phyloP scores from a whole-genome alignment of 768 basidiomycete species.

The Tricholoma sp. region DNA sequence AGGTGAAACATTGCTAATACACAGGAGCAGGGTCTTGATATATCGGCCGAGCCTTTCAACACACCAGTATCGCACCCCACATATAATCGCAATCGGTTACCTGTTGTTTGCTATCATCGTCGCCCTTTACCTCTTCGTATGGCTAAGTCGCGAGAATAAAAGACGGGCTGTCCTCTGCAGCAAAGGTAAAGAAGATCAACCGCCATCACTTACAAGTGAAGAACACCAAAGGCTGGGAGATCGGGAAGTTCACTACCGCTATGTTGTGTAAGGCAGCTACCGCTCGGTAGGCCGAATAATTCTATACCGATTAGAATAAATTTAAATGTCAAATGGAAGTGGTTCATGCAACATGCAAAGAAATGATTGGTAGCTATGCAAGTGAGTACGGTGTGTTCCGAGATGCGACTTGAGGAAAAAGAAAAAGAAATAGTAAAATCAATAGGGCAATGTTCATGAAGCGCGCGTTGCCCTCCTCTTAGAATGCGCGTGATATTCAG shows the following conservation, averaged over 20 bases:
- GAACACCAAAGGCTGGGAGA: constrained; percentile 32
- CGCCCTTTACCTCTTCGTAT: constrained; percentile 38
- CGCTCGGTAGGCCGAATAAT: neutral
- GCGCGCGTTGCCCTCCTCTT: constrained; percentile 25
- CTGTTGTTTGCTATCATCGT: constrained; percentile 42
- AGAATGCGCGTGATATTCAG: constrained; percentile 35
- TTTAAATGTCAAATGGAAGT: neutral
- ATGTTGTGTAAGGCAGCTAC: constrained; percentile 20
- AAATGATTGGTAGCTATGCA: neutral
- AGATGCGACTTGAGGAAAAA: constrained; percentile 1
- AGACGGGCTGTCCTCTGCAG: constrained; percentile 30
- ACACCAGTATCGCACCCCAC: constrained; percentile 48
- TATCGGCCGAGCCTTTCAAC: constrained; percentile 45
- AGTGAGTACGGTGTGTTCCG: neutral
- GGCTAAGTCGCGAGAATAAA: constrained; percentile 48
- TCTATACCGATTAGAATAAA: neutral
- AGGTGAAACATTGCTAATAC: neutral
- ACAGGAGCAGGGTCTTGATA: constrained; percentile 37
- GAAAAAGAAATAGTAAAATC: neutral
- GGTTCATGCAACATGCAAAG: neutral
- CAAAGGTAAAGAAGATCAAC: constrained; percentile 15
- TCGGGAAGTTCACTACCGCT: constrained; percentile 33
- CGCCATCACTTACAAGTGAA: constrained; percentile 5
- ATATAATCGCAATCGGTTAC: constrained; percentile 58
- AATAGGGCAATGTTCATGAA: constrained; percentile 1